Percentiles rank a stretch among this genome's conserved stretches.
These are phyloP conservation scores for Clavispora asparagi DNA, from an alignment of 805 yeast genomes.

Conservation along the genomic window DNA sequence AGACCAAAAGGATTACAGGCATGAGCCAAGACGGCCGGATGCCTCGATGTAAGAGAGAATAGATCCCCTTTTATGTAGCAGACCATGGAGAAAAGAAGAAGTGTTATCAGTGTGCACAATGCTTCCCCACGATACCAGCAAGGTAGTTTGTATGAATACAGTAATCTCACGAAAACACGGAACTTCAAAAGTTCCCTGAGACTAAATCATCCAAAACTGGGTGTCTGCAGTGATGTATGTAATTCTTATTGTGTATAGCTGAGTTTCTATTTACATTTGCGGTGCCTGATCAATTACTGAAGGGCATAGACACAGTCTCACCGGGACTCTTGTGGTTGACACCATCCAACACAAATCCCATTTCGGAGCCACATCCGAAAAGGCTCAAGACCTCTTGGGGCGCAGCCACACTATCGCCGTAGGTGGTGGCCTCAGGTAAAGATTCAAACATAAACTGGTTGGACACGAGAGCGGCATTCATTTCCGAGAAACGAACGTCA, in stretches of 20 bases:
- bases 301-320: constrained; percentile 6
- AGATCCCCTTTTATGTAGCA: constrained; percentile 55
- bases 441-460: constrained; percentile 24
- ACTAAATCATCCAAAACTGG: too few species aligned
- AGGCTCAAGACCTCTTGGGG: constrained; percentile 8
- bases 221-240: too few species aligned
- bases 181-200: too few species aligned
- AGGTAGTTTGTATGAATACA: too few species aligned
- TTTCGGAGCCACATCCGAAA: constrained; percentile 16
- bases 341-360: constrained; percentile 9
- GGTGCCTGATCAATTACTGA: not conserved
- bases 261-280: not conserved
- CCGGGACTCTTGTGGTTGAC: constrained; percentile 14
- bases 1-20: constrained; percentile 74
- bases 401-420: constrained; percentile 4
- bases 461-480: constrained; percentile 4
- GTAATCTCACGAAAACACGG: too few species aligned
- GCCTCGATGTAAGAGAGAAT: constrained; percentile 34
- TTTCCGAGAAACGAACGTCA: constrained; percentile 16
- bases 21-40: constrained; percentile 53
- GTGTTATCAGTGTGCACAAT: not conserved
- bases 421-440: constrained; percentile 25
- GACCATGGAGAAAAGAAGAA: constrained; percentile 22
- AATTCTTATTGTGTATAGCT: too few species aligned
- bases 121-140: not conserved